Evolutionary conservation across 1,284 basidiomycete species (phyloP).

Genomic region (Trichosporon sp.): DNA sequence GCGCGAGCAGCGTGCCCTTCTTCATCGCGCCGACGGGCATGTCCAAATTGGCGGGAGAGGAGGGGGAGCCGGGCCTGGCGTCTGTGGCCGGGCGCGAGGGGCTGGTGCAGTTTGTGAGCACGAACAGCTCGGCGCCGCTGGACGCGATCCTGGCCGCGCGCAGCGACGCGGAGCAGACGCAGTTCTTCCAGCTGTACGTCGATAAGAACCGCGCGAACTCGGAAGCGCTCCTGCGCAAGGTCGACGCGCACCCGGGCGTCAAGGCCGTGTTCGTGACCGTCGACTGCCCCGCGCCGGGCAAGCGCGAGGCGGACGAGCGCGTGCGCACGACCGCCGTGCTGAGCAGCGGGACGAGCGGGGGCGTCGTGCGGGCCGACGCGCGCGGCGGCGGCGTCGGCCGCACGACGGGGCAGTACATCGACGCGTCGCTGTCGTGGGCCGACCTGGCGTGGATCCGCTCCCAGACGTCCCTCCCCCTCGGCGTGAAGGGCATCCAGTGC

Average conservation of each 20-base stretch:
- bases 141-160: constrained; percentile 38
- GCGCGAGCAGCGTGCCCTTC: constrained; percentile 40
- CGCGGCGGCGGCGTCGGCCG: constrained; percentile 50
- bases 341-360: constrained; percentile 44
- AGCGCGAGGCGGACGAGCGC: constrained; percentile 50
- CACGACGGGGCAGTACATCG: constrained; percentile 48
- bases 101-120: constrained; percentile 50
- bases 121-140: constrained; percentile 47
- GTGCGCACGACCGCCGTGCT: constrained; percentile 45
- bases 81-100: constrained; percentile 42
- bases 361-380: constrained; percentile 42
- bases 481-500: constrained; percentile 50
- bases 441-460: constrained; percentile 46
- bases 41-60: constrained; percentile 46
- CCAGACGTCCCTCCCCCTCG: constrained; percentile 45
- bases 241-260: constrained; percentile 36
- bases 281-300: constrained; percentile 49
- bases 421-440: constrained; percentile 44
- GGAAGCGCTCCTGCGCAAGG: constrained; percentile 39
- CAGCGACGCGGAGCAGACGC: constrained; percentile 31
- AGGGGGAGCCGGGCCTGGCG: constrained; percentile 44
- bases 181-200: constrained; percentile 52
- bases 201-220: constrained; percentile 45
- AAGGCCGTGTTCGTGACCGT: constrained; percentile 50
- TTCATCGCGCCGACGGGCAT: constrained; percentile 51